Conservation (phyloP, 1,139 yeast genomes). For the Blastobotrys aristatus region DNA sequence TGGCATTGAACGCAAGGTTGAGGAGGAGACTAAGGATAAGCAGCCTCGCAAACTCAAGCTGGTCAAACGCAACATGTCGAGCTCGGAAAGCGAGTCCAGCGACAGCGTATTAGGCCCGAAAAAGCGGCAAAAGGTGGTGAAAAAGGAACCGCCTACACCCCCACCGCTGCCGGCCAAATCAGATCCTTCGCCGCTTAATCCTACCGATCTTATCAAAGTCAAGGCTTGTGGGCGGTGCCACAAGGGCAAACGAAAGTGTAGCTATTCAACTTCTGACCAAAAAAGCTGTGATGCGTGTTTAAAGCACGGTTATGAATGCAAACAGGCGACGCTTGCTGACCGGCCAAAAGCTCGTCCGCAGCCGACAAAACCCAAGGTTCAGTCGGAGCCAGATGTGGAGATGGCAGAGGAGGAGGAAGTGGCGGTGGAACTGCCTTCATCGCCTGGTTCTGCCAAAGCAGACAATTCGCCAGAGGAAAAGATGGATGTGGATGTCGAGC, state of each 20-base stretch:
- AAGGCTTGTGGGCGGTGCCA: not conserved
- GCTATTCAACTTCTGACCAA: not conserved
- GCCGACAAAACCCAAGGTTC: no score
- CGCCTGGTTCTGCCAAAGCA: no score
- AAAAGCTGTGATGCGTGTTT: not conserved
- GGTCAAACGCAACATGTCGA: constrained; percentile 3
- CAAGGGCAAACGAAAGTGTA: not conserved
- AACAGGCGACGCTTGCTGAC: not conserved
- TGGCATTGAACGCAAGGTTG: no score
- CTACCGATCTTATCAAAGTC: not conserved
- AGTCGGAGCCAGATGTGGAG: no score
- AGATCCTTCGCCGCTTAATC: not conserved
- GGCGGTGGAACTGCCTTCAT: no score
- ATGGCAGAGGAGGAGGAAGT: no score
- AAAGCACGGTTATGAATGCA: not conserved
- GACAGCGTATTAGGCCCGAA: not conserved
- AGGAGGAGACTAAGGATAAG: not conserved
- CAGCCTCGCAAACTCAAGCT: not conserved
- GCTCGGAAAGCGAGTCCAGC: constrained; percentile 5
- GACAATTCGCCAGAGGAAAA: no score
- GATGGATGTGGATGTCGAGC: not conserved
- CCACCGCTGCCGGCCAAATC: not conserved
- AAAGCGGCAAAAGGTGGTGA: not conserved
- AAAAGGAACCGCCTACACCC: not conserved
- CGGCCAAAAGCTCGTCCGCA: no score